phyloP scores from a whole-genome alignment of 1,284 basidiomycete species.

The Porphyrellus sp. region DNA sequence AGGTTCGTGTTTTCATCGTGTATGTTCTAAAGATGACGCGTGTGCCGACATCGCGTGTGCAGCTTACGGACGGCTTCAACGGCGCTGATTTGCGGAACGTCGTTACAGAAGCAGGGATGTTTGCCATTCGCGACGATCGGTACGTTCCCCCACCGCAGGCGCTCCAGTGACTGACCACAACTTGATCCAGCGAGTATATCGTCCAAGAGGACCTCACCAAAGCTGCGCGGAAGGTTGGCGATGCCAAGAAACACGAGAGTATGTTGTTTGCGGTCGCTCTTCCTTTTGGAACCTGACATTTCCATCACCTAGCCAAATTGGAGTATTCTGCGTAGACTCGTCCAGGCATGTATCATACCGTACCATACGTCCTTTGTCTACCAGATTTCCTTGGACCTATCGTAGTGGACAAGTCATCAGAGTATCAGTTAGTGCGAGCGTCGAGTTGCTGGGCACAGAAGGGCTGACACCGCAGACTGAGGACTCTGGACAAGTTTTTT shows the following conservation, averaged over 20 bases:
- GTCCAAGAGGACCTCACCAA: constrained; percentile 96
- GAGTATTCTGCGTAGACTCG: constrained; percentile 49
- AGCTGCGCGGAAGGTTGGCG: constrained; percentile 94
- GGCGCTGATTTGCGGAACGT: constrained; percentile 96
- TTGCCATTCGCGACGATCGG: constrained; percentile 95
- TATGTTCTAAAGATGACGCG: background rate
- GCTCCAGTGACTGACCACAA: background rate
- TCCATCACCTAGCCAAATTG: constrained; percentile 48
- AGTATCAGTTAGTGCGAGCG: no score
- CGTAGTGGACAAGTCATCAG: background rate
- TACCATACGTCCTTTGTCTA: constrained; percentile 3
- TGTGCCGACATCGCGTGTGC: background rate
- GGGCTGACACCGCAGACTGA: no score
- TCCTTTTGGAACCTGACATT: constrained; percentile 5
- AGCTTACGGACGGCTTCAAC: constrained; percentile 91
- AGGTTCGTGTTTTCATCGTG: constrained; percentile 46
- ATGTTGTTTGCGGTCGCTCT: constrained; percentile 33
- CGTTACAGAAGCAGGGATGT: constrained; percentile 98
- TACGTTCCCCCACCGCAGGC: constrained; percentile 31
- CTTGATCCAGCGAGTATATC: constrained; percentile 71
- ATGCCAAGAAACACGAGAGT: constrained; percentile 96
- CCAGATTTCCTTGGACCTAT: background rate
- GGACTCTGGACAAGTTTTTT: no score
- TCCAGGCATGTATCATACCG: constrained; percentile 25
- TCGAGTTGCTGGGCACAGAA: no score